A percentile compares a stretch with the other conserved stretches of the same genome.
phyloP scores from a whole-genome alignment of 805 yeast genomes.

The Grigorovia transvaalensis region DNA sequence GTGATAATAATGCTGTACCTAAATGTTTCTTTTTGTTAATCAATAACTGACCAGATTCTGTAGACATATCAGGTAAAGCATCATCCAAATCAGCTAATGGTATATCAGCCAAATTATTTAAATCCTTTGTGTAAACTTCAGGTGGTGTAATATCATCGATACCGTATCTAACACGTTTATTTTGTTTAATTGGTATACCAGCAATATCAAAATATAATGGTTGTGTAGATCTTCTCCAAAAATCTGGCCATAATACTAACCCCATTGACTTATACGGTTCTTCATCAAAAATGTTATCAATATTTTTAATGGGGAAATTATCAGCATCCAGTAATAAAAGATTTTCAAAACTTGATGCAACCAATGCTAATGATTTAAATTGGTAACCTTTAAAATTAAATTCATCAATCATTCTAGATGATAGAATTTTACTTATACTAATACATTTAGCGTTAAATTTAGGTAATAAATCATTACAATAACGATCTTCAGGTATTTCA shows the following conservation, averaged over 20 bases:
- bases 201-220: slow-evolving; percentile 68
- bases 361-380: slow-evolving; percentile 57
- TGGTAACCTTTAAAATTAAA: slow-evolving; percentile 50
- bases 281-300: slow-evolving; percentile 48
- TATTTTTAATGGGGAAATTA: slow-evolving; percentile 56
- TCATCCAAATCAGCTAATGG: slow-evolving; percentile 52
- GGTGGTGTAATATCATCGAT: slow-evolving; percentile 30
- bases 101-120: slow-evolving; percentile 26
- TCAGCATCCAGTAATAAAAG: slow-evolving; percentile 69
- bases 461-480: slow-evolving; percentile 55
- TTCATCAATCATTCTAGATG: slow-evolving; percentile 33
- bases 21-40: slow-evolving; percentile 53
- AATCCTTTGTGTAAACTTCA: slow-evolving; percentile 17
- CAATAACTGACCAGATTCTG: slow-evolving; percentile 66
- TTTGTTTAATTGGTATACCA: slow-evolving; percentile 39
- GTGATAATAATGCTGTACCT: slow-evolving; percentile 46
- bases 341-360: slow-evolving; percentile 67
- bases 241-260: slow-evolving; percentile 72
- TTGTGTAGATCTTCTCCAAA: slow-evolving; percentile 77
- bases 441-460: slow-evolving; percentile 49
- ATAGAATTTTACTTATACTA: slow-evolving; percentile 47
- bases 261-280: slow-evolving; percentile 48
- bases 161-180: slow-evolving; percentile 31
- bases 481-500: slow-evolving; percentile 49
- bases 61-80: slow-evolving; percentile 57